Evolutionary conservation across 257 asterid genomes (phyloP).

Genomic region (Craterostigma plantagineum): DNA sequence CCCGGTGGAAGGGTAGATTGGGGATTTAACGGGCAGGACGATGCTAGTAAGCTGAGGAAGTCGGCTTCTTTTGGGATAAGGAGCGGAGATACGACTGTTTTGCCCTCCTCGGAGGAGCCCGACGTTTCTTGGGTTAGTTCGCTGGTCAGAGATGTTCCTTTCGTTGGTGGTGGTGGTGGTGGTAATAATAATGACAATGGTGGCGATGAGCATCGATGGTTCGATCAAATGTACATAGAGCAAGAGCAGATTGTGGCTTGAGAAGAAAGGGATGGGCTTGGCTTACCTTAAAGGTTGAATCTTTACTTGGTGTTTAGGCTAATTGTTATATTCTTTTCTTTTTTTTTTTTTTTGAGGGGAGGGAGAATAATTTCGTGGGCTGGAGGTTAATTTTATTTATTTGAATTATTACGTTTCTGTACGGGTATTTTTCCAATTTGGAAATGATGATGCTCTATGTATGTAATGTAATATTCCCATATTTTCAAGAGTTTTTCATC

Average conservation of each 20-base stretch:
- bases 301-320: too few species aligned
- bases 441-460: too few species aligned
- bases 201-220: constrained; percentile 37
- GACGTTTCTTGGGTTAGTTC: constrained; percentile 69
- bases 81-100: constrained; percentile 6
- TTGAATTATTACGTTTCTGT: too few species aligned
- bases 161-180: constrained; percentile 17
- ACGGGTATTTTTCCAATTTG: too few species aligned
- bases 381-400: too few species aligned
- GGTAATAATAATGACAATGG: too few species aligned
- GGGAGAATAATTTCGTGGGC: too few species aligned
- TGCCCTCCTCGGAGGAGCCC: constrained; percentile 20
- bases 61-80: constrained; percentile 34
- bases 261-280: constrained; percentile 2
- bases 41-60: constrained; percentile 34
- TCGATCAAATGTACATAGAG: constrained; percentile 71
- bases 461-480: too few species aligned
- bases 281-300: too few species aligned
- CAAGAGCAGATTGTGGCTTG: constrained; percentile 72
- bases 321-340: too few species aligned
- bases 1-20: constrained; percentile 67
- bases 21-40: constrained; percentile 53
- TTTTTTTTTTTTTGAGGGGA: too few species aligned
- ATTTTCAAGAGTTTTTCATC: too few species aligned
- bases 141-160: constrained; percentile 42